Conservation (phyloP, 1,284 basidiomycete genomes). For the Xerocomus minutiporus region DNA sequence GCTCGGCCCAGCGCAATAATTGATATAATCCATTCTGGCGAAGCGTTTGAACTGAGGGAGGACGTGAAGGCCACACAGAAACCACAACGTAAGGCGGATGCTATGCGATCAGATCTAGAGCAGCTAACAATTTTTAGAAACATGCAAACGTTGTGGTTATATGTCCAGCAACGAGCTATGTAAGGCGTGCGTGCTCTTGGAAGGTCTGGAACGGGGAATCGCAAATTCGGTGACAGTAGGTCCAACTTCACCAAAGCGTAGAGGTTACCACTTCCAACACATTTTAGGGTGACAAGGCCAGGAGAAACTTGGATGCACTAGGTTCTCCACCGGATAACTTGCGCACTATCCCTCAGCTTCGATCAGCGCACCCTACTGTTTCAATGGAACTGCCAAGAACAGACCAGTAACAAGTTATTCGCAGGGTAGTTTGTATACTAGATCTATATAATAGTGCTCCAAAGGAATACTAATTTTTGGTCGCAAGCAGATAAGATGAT, state of each 20-base stretch:
- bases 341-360: constrained; percentile 65
- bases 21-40: constrained; percentile 96
- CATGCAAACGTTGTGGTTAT: constrained; percentile 84
- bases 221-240: constrained; percentile 63
- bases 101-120: background rate
- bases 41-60: constrained; percentile 79
- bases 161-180: constrained; percentile 91
- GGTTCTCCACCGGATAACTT: constrained; percentile 55
- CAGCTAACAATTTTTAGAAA: constrained; percentile 50
- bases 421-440: background rate
- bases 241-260: constrained; percentile 11
- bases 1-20: constrained; percentile 93
- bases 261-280: background rate
- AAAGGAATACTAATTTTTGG: background rate
- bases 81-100: constrained; percentile 58
- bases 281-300: constrained; percentile 57
- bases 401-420: constrained; percentile 4
- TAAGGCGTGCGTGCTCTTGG: constrained; percentile 87
- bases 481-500: constrained; percentile 13
- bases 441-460: background rate
- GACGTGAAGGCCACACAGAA: constrained; percentile 76
- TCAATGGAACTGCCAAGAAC: constrained; percentile 24
- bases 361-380: constrained; percentile 33
- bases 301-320: constrained; percentile 57
- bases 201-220: constrained; percentile 86